Evolutionary conservation across 2,329 filamentous ascomycete genomes (phyloP).

Genomic region (Trichoderma sp.): DNA sequence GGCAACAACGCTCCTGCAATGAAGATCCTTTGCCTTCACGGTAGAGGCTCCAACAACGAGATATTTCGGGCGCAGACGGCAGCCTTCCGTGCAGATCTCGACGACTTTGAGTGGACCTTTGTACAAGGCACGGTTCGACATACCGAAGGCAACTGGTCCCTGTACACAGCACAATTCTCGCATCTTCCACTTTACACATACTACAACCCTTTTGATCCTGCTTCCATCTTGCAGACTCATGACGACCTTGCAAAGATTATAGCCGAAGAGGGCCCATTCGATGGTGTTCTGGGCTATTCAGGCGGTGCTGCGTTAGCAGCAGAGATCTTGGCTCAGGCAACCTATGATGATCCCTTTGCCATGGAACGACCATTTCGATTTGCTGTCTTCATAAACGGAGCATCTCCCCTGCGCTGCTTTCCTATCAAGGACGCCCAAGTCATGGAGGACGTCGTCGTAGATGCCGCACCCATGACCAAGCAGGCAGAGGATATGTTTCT

Average conservation of each 20-base stretch:
- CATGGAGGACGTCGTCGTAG: neutral
- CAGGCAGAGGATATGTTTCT: neutral
- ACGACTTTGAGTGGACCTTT: conserved; percentile 19
- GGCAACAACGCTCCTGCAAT: conserved; percentile 24
- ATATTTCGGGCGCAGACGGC: conserved; percentile 18
- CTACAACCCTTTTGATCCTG: conserved; percentile 12
- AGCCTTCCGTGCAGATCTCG: conserved; percentile 16
- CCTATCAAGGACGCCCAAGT: neutral
- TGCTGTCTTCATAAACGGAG: conserved; percentile 2
- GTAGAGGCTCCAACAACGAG: conserved; percentile 18
- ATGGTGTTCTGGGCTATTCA: conserved; percentile 18
- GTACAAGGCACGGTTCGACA: conserved; percentile 17
- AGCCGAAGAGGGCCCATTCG: conserved; percentile 7
- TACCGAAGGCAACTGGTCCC: conserved; percentile 19
- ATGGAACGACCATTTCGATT: conserved; percentile 14
- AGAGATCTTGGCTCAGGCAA: conserved; percentile 1
- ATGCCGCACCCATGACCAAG: neutral
- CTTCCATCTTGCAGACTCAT: conserved; percentile 12
- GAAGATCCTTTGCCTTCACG: conserved; percentile 18
- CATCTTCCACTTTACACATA: conserved; percentile 9
- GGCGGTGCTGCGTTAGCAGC: conserved; percentile 14
- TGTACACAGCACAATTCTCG: conserved; percentile 8
- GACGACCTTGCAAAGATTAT: neutral
- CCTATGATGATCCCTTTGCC: neutral
- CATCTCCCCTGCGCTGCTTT: neutral